Percentiles rank a stretch among this genome's conserved stretches.
Conservation (phyloP, 164 flowering plant genomes). For the Macadamia integrifolia region DNA sequence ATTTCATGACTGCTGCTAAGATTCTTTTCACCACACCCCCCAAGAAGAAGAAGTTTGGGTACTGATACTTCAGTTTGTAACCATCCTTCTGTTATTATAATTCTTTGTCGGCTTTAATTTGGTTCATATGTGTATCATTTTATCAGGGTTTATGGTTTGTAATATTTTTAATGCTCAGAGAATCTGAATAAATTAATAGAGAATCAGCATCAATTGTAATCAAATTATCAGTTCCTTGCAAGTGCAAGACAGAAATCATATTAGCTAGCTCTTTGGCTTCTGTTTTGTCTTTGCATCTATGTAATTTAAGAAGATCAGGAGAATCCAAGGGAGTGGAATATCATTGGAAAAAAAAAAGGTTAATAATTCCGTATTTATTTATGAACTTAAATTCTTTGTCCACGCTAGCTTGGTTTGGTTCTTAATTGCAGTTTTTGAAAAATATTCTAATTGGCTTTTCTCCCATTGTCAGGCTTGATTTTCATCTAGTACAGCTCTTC, state of each 20-base stretch:
- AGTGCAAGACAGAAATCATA: no score
- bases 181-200: no score
- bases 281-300: no score
- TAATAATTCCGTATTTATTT: background rate
- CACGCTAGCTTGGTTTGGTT: background rate
- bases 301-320: no score
- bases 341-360: background rate
- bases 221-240: no score
- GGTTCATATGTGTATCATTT: no score
- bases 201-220: no score
- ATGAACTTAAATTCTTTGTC: background rate
- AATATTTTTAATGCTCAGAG: no score
- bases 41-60: constrained; percentile 78
- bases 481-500: constrained; percentile 85
- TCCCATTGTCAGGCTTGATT: constrained; percentile 66
- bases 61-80: background rate
- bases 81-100: background rate
- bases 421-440: background rate
- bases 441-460: constrained; percentile 6
- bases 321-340: no score
- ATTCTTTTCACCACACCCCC: constrained; percentile 64
- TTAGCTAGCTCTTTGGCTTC: no score
- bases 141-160: no score
- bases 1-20: constrained; percentile 71
- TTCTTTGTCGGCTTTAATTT: no score